Evolutionary conservation across 169 alveolate species (phyloP).

Genomic region (Plasmodium vivax): DNA sequence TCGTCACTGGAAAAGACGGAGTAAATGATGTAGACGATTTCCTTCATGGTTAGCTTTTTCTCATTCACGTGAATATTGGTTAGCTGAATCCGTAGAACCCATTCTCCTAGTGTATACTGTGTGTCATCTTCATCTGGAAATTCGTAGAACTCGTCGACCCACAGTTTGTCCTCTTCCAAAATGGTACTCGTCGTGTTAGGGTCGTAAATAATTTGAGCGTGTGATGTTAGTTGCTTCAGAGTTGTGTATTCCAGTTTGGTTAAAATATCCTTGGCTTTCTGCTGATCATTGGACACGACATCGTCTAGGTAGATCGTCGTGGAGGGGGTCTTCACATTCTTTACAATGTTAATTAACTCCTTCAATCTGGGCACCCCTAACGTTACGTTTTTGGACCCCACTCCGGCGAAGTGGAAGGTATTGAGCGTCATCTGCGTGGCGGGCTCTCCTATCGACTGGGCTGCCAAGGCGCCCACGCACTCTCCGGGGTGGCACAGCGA

Average conservation of each 20-base stretch:
- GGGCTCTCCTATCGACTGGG: constrained; percentile 99
- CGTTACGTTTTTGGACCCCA: constrained; percentile 99
- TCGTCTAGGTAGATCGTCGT: constrained; percentile 94
- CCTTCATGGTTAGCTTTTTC: constrained; percentile 95
- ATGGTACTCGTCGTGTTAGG: constrained; percentile 96
- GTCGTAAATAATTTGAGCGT: constrained; percentile 96
- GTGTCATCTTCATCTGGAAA: constrained; percentile 95
- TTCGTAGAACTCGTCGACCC: constrained; percentile 96
- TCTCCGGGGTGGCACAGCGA: constrained; percentile 99
- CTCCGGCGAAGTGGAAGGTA: constrained; percentile 99
- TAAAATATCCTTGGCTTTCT: constrained; percentile 94
- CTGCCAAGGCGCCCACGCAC: constrained; percentile 99
- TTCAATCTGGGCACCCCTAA: constrained; percentile 99
- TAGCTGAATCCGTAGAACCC: constrained; percentile 97
- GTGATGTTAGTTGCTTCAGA: constrained; percentile 92
- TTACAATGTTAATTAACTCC: constrained; percentile 99
- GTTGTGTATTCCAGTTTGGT: constrained; percentile 96
- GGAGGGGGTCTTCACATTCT: constrained; percentile 98
- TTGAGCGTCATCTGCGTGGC: constrained; percentile 99
- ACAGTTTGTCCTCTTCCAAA: constrained; percentile 92
- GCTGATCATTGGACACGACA: constrained; percentile 90
- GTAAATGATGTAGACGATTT: constrained; percentile 92
- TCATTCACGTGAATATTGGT: constrained; percentile 95
- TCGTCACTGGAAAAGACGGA: constrained; percentile 92
- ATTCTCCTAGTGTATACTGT: constrained; percentile 90